Base-by-base conservation (phyloP, 306 rosid species). In the Vigna reflexopilosa region DNA sequence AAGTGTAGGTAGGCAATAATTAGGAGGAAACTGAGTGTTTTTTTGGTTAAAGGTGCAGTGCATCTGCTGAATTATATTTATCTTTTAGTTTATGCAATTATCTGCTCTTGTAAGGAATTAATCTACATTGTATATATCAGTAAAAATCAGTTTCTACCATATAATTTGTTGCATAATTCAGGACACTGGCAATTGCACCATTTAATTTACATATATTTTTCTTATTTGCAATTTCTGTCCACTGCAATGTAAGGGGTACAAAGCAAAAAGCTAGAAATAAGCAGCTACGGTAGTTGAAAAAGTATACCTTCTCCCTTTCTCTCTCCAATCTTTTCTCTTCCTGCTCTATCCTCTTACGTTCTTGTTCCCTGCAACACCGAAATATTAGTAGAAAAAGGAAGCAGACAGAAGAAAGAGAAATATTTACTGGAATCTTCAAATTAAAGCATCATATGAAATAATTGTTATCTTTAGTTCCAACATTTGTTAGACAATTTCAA, bases 271-370 rank as follows among this genome's bases (percentile, higher is more conserved):
- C 9, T 4, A 51, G 3, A 80, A 44, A 20, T 8, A 22, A 67
- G 34, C 2, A 63, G 9, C 9, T 47, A 4, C 45, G 5, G 1
- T 64, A 15, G 12, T 47, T 66, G 64, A 55, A 77, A 0, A 68
- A 76, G 45, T 6, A 7, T 73, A 94, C 98, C 98, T 87, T 92
- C 80, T 89, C 92, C 81, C 81, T 83, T 85, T 87, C 82, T 79
- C 86, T 81, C 71, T 88, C 88, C 32, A 76, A 6, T 34, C 19
- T 67, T 48, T 77, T 85, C 69, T 84, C 87, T 85, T 83, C 89
- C 40, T 67, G 81, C 55, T 79, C 87, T 68, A 50, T 86, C 55
- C 62, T 82, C 76, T 86, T 70, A 13, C 13, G 51, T 56, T 50
- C 49, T 83, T 77, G 83, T 73, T 86, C 86, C 82, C 98, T 91